These are phyloP conservation scores for Zarea fungicola DNA, from an alignment of 2,329 filamentous ascomycete genomes.

Conservation along the genomic window DNA sequence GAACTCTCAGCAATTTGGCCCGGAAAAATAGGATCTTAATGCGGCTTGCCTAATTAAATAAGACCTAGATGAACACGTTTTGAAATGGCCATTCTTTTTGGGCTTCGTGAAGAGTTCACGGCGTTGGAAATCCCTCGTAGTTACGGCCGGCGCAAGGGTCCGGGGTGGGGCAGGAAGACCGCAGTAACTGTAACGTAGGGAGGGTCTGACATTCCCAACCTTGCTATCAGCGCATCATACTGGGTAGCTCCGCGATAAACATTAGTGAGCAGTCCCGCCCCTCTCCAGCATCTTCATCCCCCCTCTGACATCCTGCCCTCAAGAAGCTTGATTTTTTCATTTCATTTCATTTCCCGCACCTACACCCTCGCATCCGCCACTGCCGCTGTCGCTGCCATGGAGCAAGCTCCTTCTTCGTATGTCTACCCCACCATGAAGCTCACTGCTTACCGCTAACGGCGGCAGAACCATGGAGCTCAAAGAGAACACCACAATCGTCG, in stretches of 20 bases:
- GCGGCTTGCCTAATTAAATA: neutral
- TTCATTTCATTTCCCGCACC: too few relatives aligned
- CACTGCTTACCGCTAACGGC: constrained; percentile 8
- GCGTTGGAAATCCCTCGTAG: constrained; percentile 14
- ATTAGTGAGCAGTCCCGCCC: constrained; percentile 13
- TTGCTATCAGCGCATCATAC: constrained; percentile 16
- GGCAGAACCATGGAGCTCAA: constrained; percentile 86
- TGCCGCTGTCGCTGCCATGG: constrained; percentile 14
- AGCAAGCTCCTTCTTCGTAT: constrained; percentile 24
- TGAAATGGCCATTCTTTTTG: neutral
- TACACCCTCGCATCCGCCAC: constrained; percentile 5
- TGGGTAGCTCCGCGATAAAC: constrained; percentile 9
- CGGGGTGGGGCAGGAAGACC: constrained; percentile 2
- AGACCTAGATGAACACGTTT: neutral
- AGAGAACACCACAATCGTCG: constrained; percentile 95
- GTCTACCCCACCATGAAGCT: constrained; percentile 23
- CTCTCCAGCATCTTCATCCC: neutral
- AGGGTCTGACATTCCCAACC: constrained; percentile 11
- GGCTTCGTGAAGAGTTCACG: neutral
- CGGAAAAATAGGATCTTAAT: neutral
- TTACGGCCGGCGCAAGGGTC: constrained; percentile 12
- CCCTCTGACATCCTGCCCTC: neutral
- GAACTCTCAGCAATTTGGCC: neutral
- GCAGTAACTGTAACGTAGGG: constrained; percentile 11
- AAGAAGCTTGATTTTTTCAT: too few relatives aligned